phyloP scores from a whole-genome alignment of 805 yeast genomes.

The Scheffersomyces stipitis region DNA sequence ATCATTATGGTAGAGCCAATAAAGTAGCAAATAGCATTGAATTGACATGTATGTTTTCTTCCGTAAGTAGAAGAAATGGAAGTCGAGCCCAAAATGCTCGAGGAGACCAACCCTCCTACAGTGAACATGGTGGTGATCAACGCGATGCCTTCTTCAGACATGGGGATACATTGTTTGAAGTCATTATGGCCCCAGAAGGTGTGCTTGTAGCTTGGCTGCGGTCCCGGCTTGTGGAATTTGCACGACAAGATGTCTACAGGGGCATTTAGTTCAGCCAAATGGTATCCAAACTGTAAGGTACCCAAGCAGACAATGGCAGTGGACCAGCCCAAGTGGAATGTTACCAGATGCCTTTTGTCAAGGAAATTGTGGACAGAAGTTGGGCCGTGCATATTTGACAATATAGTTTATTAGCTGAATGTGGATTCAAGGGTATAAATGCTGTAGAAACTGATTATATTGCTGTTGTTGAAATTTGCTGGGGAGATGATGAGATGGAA shows the following conservation, averaged over 20 bases:
- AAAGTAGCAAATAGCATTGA: constrained; percentile 10
- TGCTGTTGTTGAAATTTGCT: background rate
- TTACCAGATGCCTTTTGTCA: constrained; percentile 22
- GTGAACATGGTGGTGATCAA: constrained; percentile 34
- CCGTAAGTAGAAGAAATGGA: constrained; percentile 23
- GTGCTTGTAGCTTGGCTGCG: constrained; percentile 18
- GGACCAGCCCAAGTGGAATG: constrained; percentile 34
- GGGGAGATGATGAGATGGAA: background rate
- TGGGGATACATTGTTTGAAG: constrained; percentile 28
- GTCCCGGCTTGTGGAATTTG: constrained; percentile 15
- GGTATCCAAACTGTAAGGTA: constrained; percentile 41
- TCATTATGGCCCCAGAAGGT: constrained; percentile 27
- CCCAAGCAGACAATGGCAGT: constrained; percentile 33
- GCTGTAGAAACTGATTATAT: background rate
- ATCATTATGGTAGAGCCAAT: constrained; percentile 31
- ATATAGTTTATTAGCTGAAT: constrained; percentile 1
- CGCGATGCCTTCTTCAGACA: constrained; percentile 20
- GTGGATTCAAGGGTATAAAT: background rate
- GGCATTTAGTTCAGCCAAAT: constrained; percentile 39
- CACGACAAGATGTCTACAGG: constrained; percentile 32
- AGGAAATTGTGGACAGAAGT: constrained; percentile 1
- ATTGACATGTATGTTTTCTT: constrained; percentile 20
- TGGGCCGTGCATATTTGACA: background rate
- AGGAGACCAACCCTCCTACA: constrained; percentile 35
- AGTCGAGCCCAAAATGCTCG: constrained; percentile 28